Percentiles rank a stretch among this genome's conserved stretches.
These are phyloP conservation scores for Dactylellina leptospora DNA, from an alignment of 2,329 filamentous ascomycete genomes.

Conservation along the genomic window DNA sequence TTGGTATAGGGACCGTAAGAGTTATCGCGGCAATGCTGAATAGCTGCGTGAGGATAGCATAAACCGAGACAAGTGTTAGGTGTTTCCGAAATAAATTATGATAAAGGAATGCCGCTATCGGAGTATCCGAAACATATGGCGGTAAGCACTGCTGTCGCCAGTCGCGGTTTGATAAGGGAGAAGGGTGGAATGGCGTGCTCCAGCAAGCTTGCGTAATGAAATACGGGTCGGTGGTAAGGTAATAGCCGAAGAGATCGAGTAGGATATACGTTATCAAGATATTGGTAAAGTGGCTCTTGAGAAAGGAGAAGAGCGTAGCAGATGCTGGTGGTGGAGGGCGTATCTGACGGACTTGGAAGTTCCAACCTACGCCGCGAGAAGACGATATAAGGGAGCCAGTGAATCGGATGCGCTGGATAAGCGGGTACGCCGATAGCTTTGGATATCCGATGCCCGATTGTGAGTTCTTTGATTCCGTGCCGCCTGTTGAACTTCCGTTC, in stretches of 20 bases:
- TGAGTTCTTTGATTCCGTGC: not conserved
- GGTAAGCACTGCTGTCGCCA: constrained; percentile 19
- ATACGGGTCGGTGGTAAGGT: constrained; percentile 20
- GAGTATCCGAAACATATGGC: not conserved
- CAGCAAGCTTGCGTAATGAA: constrained; percentile 28
- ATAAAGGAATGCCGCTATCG: constrained; percentile 16
- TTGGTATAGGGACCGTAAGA: constrained; percentile 17
- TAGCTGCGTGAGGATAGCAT: constrained; percentile 32
- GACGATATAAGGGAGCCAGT: constrained; percentile 26
- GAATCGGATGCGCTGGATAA: constrained; percentile 37
- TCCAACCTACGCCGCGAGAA: constrained; percentile 44
- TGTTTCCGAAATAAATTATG: constrained; percentile 36
- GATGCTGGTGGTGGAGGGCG: constrained; percentile 14
- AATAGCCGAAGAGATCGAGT: constrained; percentile 32
- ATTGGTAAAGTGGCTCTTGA: constrained; percentile 13
- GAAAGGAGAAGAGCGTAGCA: constrained; percentile 12
- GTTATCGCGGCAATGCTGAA: constrained; percentile 34
- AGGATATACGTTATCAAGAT: constrained; percentile 29
- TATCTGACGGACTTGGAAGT: constrained; percentile 46
- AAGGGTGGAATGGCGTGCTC: constrained; percentile 28
- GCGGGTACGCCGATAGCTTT: constrained; percentile 16
- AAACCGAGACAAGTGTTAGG: constrained; percentile 29
- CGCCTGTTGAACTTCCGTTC: constrained; percentile 3
- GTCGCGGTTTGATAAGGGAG: constrained; percentile 14
- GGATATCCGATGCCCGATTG: constrained; percentile 29